A percentile compares a stretch with the other conserved stretches of the same genome.
Evolutionary conservation across 1,139 yeast genomes (phyloP).

Genomic region (Debaryomycetaceae sp.): DNA sequence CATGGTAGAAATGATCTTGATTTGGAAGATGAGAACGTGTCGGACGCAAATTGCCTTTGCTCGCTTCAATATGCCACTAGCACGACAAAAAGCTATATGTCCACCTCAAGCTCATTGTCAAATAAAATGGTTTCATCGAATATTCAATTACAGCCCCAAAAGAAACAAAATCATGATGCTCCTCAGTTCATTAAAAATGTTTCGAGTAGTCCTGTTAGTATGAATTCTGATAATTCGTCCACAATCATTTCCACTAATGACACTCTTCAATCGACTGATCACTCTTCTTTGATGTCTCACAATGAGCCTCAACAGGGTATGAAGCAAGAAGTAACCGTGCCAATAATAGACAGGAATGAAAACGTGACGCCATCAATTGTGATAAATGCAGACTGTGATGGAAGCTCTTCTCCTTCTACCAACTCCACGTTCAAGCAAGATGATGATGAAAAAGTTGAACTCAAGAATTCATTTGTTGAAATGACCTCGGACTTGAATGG

Average conservation of each 20-base stretch:
- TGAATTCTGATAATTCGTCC: conserved; percentile 22
- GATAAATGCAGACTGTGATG: conserved; percentile 16
- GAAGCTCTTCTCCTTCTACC: conserved; percentile 17
- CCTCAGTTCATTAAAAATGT: conserved; percentile 1
- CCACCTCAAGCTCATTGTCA: neutral
- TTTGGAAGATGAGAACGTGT: neutral
- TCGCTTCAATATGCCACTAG: neutral
- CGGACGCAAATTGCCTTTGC: neutral
- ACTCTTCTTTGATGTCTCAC: conserved; percentile 26
- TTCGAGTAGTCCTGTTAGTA: conserved; percentile 19
- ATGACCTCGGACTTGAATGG: conserved; percentile 3
- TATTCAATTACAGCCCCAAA: neutral
- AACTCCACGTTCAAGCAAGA: conserved; percentile 18
- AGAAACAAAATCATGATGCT: neutral
- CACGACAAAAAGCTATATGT: neutral
- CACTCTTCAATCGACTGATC: conserved; percentile 32
- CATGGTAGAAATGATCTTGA: neutral
- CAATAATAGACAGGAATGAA: neutral
- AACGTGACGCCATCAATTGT: conserved; percentile 21
- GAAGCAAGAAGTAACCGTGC: neutral
- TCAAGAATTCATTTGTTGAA: conserved; percentile 4
- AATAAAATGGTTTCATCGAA: neutral
- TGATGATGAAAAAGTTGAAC: conserved; percentile 4
- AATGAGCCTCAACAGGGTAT: conserved; percentile 8
- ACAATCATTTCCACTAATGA: conserved; percentile 28